Conservation (phyloP, 2,329 filamentous ascomycete species). For the Bipolaris oryzae region DNA sequence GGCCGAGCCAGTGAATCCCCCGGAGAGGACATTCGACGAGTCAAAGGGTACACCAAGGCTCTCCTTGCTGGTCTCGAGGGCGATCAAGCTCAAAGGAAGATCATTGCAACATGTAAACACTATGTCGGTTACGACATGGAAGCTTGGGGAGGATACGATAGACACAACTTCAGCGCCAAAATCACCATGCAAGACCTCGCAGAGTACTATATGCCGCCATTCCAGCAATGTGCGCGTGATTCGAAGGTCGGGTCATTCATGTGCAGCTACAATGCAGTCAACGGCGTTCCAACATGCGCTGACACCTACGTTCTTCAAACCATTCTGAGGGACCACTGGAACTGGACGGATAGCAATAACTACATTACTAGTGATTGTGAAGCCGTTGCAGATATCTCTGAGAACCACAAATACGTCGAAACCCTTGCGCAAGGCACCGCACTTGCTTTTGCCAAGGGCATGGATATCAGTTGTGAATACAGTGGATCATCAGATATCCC, state of each 20-base stretch:
- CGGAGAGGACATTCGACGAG: conserved; percentile 61
- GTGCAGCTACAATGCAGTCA: conserved; percentile 67
- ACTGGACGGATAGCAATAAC: conserved; percentile 65
- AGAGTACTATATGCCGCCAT: conserved; percentile 71
- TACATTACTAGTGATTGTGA: conserved; percentile 71
- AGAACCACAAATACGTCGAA: conserved; percentile 53
- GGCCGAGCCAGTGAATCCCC: conserved; percentile 64
- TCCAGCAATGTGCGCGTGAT: conserved; percentile 59
- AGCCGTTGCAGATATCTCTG: conserved; percentile 64
- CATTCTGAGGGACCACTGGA: conserved; percentile 69
- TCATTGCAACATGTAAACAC: conserved; percentile 57
- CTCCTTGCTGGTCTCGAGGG: conserved; percentile 37
- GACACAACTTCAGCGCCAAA: conserved; percentile 61
- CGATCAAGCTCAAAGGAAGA: conserved; percentile 30
- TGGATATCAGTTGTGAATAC: conserved; percentile 60
- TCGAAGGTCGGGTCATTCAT: conserved; percentile 56
- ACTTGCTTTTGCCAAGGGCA: conserved; percentile 58
- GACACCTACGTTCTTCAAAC: conserved; percentile 67
- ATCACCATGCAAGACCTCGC: conserved; percentile 67
- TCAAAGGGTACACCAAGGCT: conserved; percentile 52
- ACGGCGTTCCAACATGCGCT: conserved; percentile 69
- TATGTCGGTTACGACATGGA: conserved; percentile 46
- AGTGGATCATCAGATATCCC: conserved; percentile 40
- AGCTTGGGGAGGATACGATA: conserved; percentile 34
- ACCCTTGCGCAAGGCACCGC: conserved; percentile 53